Evolutionary conservation across 116 monocot species (phyloP).

Genomic region (Zostera marina): DNA sequence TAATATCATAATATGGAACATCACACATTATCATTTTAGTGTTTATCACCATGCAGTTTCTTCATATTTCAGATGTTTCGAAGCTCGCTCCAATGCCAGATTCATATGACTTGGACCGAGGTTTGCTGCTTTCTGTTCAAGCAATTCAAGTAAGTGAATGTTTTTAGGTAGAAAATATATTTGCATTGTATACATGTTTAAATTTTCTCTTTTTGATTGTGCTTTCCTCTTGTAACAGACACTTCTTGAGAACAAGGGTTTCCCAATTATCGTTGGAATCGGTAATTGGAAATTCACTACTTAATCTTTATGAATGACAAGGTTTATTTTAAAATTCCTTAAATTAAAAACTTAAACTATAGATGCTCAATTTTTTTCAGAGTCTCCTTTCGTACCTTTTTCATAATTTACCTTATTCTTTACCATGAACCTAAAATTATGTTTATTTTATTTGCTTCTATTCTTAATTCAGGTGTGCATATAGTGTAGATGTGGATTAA

Average conservation of each 20-base stretch:
- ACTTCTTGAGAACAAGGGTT: slow-evolving; percentile 83
- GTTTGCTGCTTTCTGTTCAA: slow-evolving; percentile 90
- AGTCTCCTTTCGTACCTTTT: no score
- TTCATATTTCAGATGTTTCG: slow-evolving; percentile 51
- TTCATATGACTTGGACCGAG: slow-evolving; percentile 91
- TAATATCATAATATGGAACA: neutral
- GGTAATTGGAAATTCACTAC: slow-evolving; percentile 30
- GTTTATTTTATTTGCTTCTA: no score
- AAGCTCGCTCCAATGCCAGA: slow-evolving; percentile 79
- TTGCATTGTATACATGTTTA: neutral
- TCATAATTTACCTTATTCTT: no score
- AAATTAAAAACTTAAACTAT: neutral
- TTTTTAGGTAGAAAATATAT: neutral
- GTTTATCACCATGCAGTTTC: slow-evolving; percentile 31
- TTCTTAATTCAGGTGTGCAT: no score
- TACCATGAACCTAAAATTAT: no score
- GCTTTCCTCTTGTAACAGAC: slow-evolving; percentile 27
- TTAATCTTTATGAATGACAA: neutral
- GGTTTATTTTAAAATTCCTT: slow-evolving; percentile 1
- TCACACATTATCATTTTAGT: no score
- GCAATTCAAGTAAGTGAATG: slow-evolving; percentile 65
- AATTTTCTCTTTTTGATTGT: neutral
- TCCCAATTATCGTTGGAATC: slow-evolving; percentile 94
- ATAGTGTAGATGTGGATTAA: no score
- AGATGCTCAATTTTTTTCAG: neutral